A percentile compares a stretch with the other conserved stretches of the same genome.
phyloP scores from a whole-genome alignment of 805 yeast genomes.

The Yarrowia osloensis region DNA sequence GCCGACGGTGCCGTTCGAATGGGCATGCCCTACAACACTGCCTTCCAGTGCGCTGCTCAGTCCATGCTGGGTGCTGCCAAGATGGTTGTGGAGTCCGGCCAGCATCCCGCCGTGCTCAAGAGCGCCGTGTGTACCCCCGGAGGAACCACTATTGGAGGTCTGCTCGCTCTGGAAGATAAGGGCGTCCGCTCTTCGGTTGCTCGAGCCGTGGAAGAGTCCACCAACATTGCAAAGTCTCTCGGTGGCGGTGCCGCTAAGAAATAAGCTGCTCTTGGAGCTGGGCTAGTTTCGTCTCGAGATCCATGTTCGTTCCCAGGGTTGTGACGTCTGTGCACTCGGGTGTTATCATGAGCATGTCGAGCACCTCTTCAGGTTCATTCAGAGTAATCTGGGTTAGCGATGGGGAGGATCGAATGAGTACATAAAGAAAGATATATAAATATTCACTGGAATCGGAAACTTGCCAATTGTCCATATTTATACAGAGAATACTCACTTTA shows the following conservation, averaged over 20 bases:
- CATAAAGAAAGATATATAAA: not conserved
- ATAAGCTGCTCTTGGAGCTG: conserved; percentile 12
- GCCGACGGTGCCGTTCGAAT: conserved; percentile 92
- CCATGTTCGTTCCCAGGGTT: conserved; percentile 30
- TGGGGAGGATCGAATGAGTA: not conserved
- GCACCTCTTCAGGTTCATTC: conserved; percentile 5
- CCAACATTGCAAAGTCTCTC: conserved; percentile 61
- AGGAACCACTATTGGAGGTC: conserved; percentile 96
- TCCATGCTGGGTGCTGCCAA: conserved; percentile 92
- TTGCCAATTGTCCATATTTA: not conserved
- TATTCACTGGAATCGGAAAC: not conserved
- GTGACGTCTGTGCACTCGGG: conserved; percentile 30
- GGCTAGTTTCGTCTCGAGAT: not conserved
- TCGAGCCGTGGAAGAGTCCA: conserved; percentile 87
- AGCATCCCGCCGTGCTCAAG: conserved; percentile 86
- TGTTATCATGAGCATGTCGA: conserved; percentile 35
- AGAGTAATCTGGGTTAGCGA: conserved; percentile 16
- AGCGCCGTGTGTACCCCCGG: conserved; percentile 95
- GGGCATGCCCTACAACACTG: conserved; percentile 87
- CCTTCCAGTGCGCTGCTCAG: conserved; percentile 85
- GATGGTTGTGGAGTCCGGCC: conserved; percentile 80
- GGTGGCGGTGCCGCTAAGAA: conserved; percentile 11
- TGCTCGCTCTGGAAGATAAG: conserved; percentile 86
- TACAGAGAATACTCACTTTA: conserved; percentile 14
- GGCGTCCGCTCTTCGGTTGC: conserved; percentile 87